Base-by-base conservation (phyloP, 1,284 basidiomycete genomes). In the Xanthoconium separans region DNA sequence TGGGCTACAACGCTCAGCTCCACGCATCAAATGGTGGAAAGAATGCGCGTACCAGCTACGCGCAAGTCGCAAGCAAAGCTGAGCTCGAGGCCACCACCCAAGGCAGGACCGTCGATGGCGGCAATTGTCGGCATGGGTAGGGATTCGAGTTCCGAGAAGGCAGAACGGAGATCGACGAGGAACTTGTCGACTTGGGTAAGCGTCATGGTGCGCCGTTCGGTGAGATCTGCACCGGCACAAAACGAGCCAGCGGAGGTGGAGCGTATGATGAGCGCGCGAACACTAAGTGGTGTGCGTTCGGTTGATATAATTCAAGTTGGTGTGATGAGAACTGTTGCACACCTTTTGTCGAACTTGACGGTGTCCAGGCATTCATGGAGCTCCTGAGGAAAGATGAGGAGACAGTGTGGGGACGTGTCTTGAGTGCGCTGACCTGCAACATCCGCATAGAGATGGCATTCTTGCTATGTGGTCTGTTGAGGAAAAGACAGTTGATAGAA, bases 171-270 rank as follows among this genome's bases (percentile, higher is more conserved):
- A 61, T 89, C 85, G 50, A 80, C 73, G 48, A 97, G 85, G 73
- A 97, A 97, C 60, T 80, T 81, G 60, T 83, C 76, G 34, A 97
- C 90, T 64, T 95, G 84, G 10, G 72, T 51, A 61, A 82, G 79
- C 5, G 83, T 77, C 93, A 98, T 97, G 2, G 81, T 80, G 37
- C 86, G 84, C 55, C 95, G 81, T 70, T 98, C 95, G 54, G 81
- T 80, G 47, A 98, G 83, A 71, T 98, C 95, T 11, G 95, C 95
- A 7, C 95, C 95, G 18, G 95, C 89, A 69, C 95, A 98, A 74
- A 96, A 97, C 3, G 89, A 81, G n/a, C 84, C 84, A 12, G 78
- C 64, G 0, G 82, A 81, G 0, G 87, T 81, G 2, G 93, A 93
- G 51, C 87, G 83, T 16, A 96, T 66, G 53, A 97, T 84, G 57